Percentiles rank a stretch among this genome's conserved stretches.
Evolutionary conservation across 75 land plant genomes (phyloP).

Genomic region (Ceratopteris richardii): DNA sequence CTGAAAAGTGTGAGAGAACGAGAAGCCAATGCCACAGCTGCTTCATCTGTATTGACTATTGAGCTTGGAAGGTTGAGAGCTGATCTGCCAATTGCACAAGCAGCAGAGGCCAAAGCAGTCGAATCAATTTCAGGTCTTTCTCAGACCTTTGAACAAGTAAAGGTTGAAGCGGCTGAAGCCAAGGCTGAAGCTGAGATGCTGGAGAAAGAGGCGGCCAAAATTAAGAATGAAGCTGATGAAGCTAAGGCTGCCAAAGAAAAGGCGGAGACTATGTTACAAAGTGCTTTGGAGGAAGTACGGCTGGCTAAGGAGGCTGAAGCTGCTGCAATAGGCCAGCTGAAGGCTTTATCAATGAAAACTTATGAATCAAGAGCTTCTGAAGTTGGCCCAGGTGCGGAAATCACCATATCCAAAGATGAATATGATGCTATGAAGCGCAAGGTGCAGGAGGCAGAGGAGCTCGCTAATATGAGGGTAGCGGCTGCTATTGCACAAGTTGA

Average conservation of each 20-base stretch:
- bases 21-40: conserved; percentile 53
- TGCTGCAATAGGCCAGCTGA: conserved; percentile 38
- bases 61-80: conserved; percentile 46
- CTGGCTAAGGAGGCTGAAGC: conserved; percentile 62
- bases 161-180: conserved; percentile 49
- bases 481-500: conserved; percentile 68
- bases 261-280: conserved; percentile 41
- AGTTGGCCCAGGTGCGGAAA: conserved; percentile 11
- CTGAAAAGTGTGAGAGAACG: conserved; percentile 47
- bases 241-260: conserved; percentile 29
- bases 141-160: conserved; percentile 46
- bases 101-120: conserved; percentile 48
- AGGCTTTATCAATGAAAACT: conserved; percentile 35
- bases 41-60: conserved; percentile 44
- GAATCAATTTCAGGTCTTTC: conserved; percentile 51
- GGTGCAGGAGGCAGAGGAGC: conserved; percentile 37
- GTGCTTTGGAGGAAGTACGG: conserved; percentile 53
- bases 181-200: conserved; percentile 46
- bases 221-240: conserved; percentile 42
- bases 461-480: conserved; percentile 63
- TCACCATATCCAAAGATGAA: conserved; percentile 47
- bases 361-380: conserved; percentile 32
- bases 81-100: conserved; percentile 43
- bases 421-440: conserved; percentile 42
- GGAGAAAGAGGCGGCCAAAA: conserved; percentile 40